Conservation (phyloP, 2,329 filamentous ascomycete genomes). For the Ophiostoma sp. region DNA sequence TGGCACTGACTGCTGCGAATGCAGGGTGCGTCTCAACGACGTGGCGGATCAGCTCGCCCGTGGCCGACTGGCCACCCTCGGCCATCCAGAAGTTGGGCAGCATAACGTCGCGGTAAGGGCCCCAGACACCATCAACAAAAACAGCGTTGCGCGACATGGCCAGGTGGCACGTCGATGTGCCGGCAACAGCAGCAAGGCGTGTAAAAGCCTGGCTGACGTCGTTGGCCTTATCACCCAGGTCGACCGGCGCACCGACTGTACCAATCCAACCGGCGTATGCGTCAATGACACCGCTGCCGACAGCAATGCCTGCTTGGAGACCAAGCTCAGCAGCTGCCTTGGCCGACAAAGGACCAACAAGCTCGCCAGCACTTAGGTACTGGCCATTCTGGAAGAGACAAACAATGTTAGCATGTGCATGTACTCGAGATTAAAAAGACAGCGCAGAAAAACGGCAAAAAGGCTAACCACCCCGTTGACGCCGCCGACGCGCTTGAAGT, state of each 20-base stretch:
- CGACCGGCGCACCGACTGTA: slow-evolving; percentile 94
- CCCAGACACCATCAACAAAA: slow-evolving; percentile 95
- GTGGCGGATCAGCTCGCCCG: slow-evolving; percentile 90
- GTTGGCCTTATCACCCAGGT: slow-evolving; percentile 78
- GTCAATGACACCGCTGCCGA: slow-evolving; percentile 96
- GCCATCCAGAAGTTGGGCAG: slow-evolving; percentile 95
- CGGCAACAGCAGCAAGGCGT: slow-evolving; percentile 88
- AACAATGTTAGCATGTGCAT: slow-evolving; percentile 7
- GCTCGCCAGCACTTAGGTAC: slow-evolving; percentile 88
- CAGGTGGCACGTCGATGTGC: slow-evolving; percentile 95
- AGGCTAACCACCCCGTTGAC: slow-evolving; percentile 88
- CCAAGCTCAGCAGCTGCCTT: slow-evolving; percentile 82
- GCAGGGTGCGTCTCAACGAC: slow-evolving; percentile 94
- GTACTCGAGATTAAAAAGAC: neutral
- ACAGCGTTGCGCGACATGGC: slow-evolving; percentile 93
- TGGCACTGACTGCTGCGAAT: slow-evolving; percentile 69
- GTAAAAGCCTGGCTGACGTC: slow-evolving; percentile 92
- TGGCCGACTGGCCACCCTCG: slow-evolving; percentile 94
- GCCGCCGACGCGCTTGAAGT: slow-evolving; percentile 91
- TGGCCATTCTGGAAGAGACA: slow-evolving; percentile 71
- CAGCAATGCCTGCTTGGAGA: slow-evolving; percentile 80
- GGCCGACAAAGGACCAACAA: slow-evolving; percentile 81
- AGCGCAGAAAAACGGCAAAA: slow-evolving; percentile 39
- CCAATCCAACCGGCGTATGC: slow-evolving; percentile 99
- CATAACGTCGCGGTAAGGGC: slow-evolving; percentile 91